These are phyloP conservation scores for Claviceps fusiformis DNA, from an alignment of 2,329 filamentous ascomycete genomes.

Conservation along the genomic window DNA sequence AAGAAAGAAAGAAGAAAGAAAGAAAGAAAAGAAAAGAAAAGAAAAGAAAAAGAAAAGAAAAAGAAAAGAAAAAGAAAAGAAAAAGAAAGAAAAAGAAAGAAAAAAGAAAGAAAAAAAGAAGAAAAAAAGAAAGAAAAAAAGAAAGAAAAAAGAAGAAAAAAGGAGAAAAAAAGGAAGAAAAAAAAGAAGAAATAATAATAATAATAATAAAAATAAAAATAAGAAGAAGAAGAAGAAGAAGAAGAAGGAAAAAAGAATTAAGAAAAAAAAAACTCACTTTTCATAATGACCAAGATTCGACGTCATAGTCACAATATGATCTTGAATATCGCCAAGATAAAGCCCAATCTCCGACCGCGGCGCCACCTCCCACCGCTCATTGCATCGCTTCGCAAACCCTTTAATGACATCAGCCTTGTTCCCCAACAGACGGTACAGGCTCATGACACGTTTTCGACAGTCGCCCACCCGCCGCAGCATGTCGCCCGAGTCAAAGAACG, in stretches of 20 bases:
- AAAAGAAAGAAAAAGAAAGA: conserved; percentile 7
- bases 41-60: no score
- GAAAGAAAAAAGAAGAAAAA: not conserved
- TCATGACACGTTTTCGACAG: conserved; percentile 95
- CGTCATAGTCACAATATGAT: conserved; percentile 98
- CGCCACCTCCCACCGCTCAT: conserved; percentile 94
- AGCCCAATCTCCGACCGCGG: conserved; percentile 93
- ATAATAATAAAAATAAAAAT: no score
- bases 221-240: not conserved
- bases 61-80: not conserved
- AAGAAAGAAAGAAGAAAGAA: no score
- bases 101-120: no score
- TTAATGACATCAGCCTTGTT: conserved; percentile 99
- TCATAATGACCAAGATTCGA: conserved; percentile 92
- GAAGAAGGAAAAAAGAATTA: conserved; percentile 7
- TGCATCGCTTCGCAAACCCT: conserved; percentile 95
- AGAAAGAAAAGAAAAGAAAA: no score
- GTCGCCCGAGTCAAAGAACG: conserved; percentile 42
- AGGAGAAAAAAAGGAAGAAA: no score
- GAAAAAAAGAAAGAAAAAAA: not conserved
- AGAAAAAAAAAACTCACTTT: conserved; percentile 46
- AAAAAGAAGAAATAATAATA: not conserved
- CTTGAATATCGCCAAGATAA: conserved; percentile 95
- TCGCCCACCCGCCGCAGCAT: conserved; percentile 90
- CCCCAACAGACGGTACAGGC: conserved; percentile 77